Base-by-base conservation (phyloP, 2,329 filamentous ascomycete genomes). In the Raffaelea arxii region DNA sequence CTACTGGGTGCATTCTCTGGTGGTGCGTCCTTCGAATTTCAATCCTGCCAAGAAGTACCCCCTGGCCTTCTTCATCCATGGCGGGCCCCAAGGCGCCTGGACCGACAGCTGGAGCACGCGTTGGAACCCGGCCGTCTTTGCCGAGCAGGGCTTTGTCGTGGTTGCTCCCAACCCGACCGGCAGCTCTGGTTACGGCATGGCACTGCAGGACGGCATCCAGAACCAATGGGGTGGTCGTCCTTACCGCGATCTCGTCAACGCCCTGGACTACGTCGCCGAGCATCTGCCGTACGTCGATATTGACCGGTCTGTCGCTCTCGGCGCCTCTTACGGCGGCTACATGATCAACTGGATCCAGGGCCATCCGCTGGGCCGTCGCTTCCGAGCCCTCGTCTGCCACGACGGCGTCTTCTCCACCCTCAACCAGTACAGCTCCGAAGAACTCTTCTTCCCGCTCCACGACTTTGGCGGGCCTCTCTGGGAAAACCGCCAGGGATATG, bases 341-440 rank as follows among this genome's bases (percentile, higher is more conserved):
- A 86, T 87, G 83, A 80, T 86, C 52, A 86, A 94, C 61, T 94
- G 90, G 89, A 88, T 95, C 56, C 88, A 95, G 64, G 90, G 90
- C 7, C 84, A 92, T 52, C 74, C 78, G 1, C 74, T 96, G 0
- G 89, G 88, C 19, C 80, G 86, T 24, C 80, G 84, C 54, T 94
- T 96, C 75, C 87, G 87, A 63, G 88, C 88, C 0, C 73, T 96
- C 4, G 88, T 94, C 24, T 89, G 82, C 56, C 89, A 95, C 60
- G 88, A 95, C 55, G 89, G 89, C 41, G 83, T 90, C 46, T 92
- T 90, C 63, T 84, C 80, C 56, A 83, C 80, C 1, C 66, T 80
- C 44, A 79, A 72, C 54, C 76, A 81, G 62, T 83, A 78, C 67
- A 63, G 72, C 2, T 79, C 75, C 5, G 80, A 84, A 53, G 80